Percentiles rank a stretch among this genome's conserved stretches.
phyloP scores from a whole-genome alignment of 768 basidiomycete genomes.

The Phaffia tasmanica region DNA sequence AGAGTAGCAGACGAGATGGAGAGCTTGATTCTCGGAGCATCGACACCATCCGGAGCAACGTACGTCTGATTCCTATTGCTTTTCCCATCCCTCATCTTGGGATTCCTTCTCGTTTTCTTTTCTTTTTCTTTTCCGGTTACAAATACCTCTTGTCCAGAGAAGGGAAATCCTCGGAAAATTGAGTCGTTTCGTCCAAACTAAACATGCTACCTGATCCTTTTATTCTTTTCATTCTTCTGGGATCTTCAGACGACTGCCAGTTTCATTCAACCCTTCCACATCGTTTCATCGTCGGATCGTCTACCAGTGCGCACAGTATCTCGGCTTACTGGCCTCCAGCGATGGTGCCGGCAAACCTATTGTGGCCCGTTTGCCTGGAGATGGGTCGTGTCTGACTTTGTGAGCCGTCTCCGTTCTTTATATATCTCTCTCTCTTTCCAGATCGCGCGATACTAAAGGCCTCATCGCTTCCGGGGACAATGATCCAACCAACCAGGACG shows the following conservation, averaged over 20 bases:
- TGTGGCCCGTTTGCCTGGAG: constrained; percentile 1
- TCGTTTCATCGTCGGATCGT: constrained; percentile 24
- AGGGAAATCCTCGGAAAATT: neutral
- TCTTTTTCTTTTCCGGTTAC: neutral
- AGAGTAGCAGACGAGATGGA: constrained; percentile 24
- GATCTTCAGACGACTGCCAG: neutral
- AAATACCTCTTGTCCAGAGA: neutral
- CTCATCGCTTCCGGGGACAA: too few relatives aligned
- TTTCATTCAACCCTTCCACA: constrained; percentile 18
- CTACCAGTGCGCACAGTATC: constrained; percentile 24
- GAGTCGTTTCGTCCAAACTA: too few relatives aligned
- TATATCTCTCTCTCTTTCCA: constrained; percentile 3
- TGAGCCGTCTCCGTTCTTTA: neutral
- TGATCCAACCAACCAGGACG: constrained; percentile 2
- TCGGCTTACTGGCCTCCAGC: constrained; percentile 18
- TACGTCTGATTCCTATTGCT: neutral
- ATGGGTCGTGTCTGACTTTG: neutral
- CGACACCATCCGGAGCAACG: neutral
- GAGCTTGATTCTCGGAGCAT: constrained; percentile 2
- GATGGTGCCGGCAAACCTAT: constrained; percentile 20
- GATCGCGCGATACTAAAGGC: neutral
- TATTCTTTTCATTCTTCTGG: neutral
- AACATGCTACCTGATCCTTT: neutral
- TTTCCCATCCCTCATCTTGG: neutral
- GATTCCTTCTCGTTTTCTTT: neutral